phyloP scores from a whole-genome alignment of 2,329 filamentous ascomycete species.

The Aspergillus novofumigatus region DNA sequence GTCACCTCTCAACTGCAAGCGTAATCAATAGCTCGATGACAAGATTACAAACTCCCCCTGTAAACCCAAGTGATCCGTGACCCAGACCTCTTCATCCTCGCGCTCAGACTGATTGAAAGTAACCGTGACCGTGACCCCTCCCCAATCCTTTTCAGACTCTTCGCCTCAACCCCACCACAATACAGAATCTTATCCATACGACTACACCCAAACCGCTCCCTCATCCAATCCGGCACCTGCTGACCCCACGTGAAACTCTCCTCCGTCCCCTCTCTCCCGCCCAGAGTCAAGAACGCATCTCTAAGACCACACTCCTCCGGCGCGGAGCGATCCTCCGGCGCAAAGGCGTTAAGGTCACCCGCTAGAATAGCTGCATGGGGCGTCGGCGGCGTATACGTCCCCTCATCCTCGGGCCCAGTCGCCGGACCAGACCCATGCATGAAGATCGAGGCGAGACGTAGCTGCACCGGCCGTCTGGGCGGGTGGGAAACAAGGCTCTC shows the following conservation, averaged over 20 bases:
- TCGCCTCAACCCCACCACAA: conserved; percentile 32
- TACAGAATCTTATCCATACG: conserved; percentile 55
- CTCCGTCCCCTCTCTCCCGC: conserved; percentile 49
- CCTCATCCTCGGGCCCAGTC: background rate
- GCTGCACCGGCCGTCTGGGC: conserved; percentile 48
- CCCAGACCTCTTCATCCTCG: conserved; percentile 42
- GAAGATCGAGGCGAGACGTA: conserved; percentile 42
- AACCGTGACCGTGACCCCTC: conserved; percentile 41
- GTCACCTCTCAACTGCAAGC: background rate
- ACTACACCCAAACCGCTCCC: conserved; percentile 46
- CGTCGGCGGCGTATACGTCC: conserved; percentile 13
- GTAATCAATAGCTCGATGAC: background rate
- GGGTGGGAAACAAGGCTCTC: conserved; percentile 51
- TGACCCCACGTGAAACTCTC: conserved; percentile 57
- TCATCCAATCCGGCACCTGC: conserved; percentile 42
- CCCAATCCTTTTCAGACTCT: conserved; percentile 47
- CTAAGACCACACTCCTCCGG: conserved; percentile 47
- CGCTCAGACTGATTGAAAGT: conserved; percentile 20
- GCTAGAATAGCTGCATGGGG: conserved; percentile 45
- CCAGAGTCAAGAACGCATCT: conserved; percentile 52
- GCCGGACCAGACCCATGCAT: conserved; percentile 31
- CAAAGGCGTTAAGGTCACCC: conserved; percentile 57
- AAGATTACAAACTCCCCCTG: conserved; percentile 25
- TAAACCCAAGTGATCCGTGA: conserved; percentile 50
- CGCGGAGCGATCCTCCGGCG: conserved; percentile 49